phyloP scores from a whole-genome alignment of 257 asterid genomes.

The Solanum pinnatisectum region DNA sequence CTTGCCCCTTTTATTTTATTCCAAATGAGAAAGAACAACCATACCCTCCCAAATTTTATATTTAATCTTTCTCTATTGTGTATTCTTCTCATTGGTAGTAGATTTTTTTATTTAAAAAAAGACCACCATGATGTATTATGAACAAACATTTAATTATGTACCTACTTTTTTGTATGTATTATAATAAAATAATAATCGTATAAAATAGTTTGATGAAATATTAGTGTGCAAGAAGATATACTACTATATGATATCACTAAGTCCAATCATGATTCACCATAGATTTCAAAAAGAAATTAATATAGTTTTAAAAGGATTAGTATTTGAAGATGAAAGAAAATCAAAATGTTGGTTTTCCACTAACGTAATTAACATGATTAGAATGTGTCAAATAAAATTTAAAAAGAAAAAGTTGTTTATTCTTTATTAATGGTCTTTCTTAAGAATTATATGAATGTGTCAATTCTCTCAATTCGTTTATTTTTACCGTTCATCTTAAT shows the following conservation, averaged over 20 bases:
- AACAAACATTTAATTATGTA: neutral
- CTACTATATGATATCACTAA: neutral
- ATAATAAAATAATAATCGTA: neutral
- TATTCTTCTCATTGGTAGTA: neutral
- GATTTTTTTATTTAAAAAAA: neutral
- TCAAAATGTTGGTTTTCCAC: neutral
- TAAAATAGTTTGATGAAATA: neutral
- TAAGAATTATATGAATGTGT: neutral
- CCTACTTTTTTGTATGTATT: neutral
- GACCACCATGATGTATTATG: neutral
- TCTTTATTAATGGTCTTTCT: neutral
- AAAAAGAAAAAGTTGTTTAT: neutral
- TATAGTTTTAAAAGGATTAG: neutral
- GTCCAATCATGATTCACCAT: neutral
- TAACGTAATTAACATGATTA: neutral
- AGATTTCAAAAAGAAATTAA: neutral
- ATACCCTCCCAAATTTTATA: neutral
- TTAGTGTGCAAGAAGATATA: neutral
- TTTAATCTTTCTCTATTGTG: neutral
- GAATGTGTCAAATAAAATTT: neutral
- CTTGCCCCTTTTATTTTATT: neutral
- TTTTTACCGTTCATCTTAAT: neutral
- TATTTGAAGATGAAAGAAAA: neutral
- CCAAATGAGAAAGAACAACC: neutral
- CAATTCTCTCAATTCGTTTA: neutral